Percentiles rank a stretch among this genome's conserved stretches.
phyloP scores from a whole-genome alignment of 192 early-diverging fungal species.

The Phlyctochytrium planicorne region DNA sequence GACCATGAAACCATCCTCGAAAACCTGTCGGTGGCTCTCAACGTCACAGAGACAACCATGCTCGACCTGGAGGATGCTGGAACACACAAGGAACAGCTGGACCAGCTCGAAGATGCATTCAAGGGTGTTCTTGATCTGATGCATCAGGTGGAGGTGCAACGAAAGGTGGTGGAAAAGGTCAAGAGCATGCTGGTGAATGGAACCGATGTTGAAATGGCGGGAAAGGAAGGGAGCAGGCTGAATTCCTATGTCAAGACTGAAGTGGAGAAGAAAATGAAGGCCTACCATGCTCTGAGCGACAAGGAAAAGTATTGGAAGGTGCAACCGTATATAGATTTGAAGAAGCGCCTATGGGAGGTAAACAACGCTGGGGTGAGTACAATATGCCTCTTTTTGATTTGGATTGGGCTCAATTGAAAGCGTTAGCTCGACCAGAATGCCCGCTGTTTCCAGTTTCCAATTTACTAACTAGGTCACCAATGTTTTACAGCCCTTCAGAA shows the following conservation, averaged over 20 bases:
- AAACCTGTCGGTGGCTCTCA: not conserved
- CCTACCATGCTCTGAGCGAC: not conserved
- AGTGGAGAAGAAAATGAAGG: not conserved
- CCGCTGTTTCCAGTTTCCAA: not conserved
- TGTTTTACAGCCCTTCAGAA: no score
- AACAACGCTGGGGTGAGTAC: not conserved
- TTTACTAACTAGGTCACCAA: not conserved
- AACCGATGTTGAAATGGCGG: not conserved
- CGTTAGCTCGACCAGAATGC: no score
- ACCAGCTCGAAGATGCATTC: not conserved
- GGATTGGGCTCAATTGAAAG: no score
- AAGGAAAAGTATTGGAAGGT: not conserved
- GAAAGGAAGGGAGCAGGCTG: no score
- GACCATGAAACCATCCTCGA: not conserved
- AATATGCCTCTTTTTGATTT: not conserved
- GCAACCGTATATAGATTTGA: not conserved
- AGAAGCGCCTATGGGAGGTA: not conserved
- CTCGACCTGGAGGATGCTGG: slow-evolving; percentile 2
- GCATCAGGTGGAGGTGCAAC: not conserved
- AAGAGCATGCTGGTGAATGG: not conserved
- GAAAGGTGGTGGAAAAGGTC: not conserved
- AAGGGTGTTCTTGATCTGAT: not conserved
- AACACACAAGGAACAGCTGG: not conserved
- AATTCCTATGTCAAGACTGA: not conserved
- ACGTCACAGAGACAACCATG: not conserved